Evolutionary conservation across 441 rosid genomes (phyloP), one percentile per base, ranked within the genome.

Genomic region (Pelargonium cotyledonis): DNA sequence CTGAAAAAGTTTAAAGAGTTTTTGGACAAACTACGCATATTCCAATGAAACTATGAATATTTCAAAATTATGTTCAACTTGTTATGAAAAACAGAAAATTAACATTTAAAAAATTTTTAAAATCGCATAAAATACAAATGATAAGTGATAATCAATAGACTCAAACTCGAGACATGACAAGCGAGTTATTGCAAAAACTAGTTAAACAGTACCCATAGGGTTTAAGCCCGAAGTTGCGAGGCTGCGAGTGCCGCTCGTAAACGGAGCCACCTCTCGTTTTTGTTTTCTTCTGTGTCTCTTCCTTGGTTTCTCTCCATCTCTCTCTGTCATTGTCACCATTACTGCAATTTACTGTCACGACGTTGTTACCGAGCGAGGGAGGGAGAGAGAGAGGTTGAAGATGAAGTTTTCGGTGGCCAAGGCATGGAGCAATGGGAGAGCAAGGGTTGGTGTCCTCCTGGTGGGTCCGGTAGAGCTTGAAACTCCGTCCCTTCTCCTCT

Each of bases 401-500:
- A 85, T 87, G 90, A 86, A 85, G 78, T 88, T 83, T 77, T 67
- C 80, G 9, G 88, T 80, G 62, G 63, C 63, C 14, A 84, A 84
- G 72, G 70, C 83, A 57, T 79, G 75, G 84, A 78, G 84, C 77
- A 80, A 68, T 63, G 77, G 86, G 18, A 82, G 78, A 46, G 91
- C 87, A 19, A 74, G 92, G 68, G 68, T 79, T 3, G 92, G 92
- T 5, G 43, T 78, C 1, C 75, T 89, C 49, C 86, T 84, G 8
- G 76, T 85, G 66, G 80, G 75, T 66, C 75, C 79, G 7, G 55
- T 71, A 51, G 77, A 80, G 26, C 64, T 88, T 2, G 88, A 89
- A 70, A 88, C 96, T 4, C 92, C 96, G 29, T 79, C 84, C 65
- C 87, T 89, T 62, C 88, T 89, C 73, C 84, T 89, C 41, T 69